Percentiles rank a stretch among this genome's conserved stretches.
Conservation (phyloP, 2,329 filamentous ascomycete species). For the Aspergillus sp. region DNA sequence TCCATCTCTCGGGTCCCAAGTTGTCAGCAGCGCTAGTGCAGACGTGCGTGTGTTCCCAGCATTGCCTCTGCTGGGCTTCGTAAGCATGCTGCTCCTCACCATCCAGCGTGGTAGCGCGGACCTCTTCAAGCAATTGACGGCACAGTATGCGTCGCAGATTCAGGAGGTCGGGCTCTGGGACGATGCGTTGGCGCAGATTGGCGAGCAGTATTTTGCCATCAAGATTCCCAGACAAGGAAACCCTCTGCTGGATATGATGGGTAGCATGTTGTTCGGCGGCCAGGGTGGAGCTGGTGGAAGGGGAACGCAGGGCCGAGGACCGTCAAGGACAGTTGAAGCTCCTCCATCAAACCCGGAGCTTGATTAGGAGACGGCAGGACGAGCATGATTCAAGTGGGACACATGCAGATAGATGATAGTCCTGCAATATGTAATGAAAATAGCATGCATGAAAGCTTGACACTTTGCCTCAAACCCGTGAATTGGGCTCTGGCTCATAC, state of each 20-base stretch:
- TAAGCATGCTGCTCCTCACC: slow-evolving; percentile 77
- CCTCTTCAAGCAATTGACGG: slow-evolving; percentile 75
- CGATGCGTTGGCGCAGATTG: slow-evolving; percentile 79
- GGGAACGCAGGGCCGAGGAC: slow-evolving; percentile 25
- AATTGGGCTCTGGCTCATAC: slow-evolving; percentile 68
- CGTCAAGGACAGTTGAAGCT: slow-evolving; percentile 48
- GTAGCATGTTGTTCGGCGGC: slow-evolving; percentile 80
- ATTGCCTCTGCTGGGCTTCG: slow-evolving; percentile 91
- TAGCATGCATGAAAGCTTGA: slow-evolving; percentile 8
- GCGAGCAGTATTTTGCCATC: slow-evolving; percentile 96
- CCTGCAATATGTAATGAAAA: background rate
- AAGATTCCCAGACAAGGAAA: slow-evolving; percentile 85
- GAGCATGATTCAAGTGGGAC: background rate
- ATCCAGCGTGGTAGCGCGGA: slow-evolving; percentile 76
- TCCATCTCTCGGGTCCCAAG: slow-evolving; percentile 68
- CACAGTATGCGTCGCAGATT: slow-evolving; percentile 76
- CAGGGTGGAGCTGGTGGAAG: slow-evolving; percentile 43
- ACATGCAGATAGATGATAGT: background rate
- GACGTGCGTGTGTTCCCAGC: slow-evolving; percentile 83
- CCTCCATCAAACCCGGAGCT: slow-evolving; percentile 45
- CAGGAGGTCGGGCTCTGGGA: slow-evolving; percentile 76
- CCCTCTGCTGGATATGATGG: slow-evolving; percentile 97
- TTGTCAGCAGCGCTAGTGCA: slow-evolving; percentile 70
- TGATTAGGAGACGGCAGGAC: slow-evolving; percentile 30
- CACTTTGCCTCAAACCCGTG: slow-evolving; percentile 20